These are phyloP conservation scores for Citrus hindsii DNA, from an alignment of 345 rosid species.

Conservation along the genomic window DNA sequence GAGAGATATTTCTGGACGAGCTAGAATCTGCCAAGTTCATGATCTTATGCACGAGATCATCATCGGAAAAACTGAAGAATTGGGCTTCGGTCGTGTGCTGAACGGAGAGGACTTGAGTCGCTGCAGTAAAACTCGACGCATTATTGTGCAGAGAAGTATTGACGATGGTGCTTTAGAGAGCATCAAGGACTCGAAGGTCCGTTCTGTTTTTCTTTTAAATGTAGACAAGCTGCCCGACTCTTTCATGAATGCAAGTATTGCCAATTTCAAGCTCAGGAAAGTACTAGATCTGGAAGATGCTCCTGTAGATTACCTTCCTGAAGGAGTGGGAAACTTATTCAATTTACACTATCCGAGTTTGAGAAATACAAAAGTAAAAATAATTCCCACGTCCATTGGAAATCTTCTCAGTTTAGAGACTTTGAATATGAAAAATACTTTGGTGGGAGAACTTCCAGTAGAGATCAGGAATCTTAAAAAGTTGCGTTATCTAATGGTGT, in stretches of 20 bases:
- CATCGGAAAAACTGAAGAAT: too few relatives aligned
- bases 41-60: too few relatives aligned
- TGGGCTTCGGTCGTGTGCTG: too few relatives aligned
- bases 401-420: background rate
- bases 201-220: conserved; percentile 1
- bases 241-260: background rate
- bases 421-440: background rate
- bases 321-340: background rate
- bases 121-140: too few relatives aligned
- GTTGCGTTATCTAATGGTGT: background rate
- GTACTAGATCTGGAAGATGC: background rate
- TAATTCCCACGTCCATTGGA: background rate
- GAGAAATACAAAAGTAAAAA: background rate
- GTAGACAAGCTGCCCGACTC: background rate
- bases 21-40: too few relatives aligned
- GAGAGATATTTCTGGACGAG: too few relatives aligned
- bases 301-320: background rate
- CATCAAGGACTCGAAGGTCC: too few relatives aligned
- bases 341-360: too few relatives aligned
- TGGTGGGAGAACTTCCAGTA: background rate
- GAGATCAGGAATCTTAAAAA: background rate
- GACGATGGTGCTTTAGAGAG: too few relatives aligned
- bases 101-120: too few relatives aligned
- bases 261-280: background rate
- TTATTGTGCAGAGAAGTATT: too few relatives aligned